Evolutionary conservation across 1,139 yeast species (phyloP).

Genomic region (Yamadazyma trypodendri): DNA sequence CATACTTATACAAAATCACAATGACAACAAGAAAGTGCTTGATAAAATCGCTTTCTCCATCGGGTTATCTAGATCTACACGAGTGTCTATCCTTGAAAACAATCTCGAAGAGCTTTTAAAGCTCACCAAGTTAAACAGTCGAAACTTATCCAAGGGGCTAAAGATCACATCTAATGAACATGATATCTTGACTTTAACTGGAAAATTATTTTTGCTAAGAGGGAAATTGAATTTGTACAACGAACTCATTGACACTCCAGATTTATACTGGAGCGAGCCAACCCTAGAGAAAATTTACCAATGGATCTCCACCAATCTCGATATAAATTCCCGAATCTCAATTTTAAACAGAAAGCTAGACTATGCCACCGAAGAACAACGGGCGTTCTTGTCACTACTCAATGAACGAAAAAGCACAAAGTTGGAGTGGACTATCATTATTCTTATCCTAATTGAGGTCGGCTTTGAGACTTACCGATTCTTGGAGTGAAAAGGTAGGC

Average conservation of each 20-base stretch:
- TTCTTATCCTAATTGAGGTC: constrained; percentile 80
- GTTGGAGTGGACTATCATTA: constrained; percentile 84
- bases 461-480: constrained; percentile 52
- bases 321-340: constrained; percentile 71
- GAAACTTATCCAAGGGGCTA: constrained; percentile 62
- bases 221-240: constrained; percentile 83
- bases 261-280: constrained; percentile 90
- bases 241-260: constrained; percentile 92
- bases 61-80: constrained; percentile 82
- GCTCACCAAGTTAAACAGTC: constrained; percentile 63
- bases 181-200: constrained; percentile 69
- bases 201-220: constrained; percentile 67
- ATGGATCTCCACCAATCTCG: constrained; percentile 67
- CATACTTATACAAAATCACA: constrained; percentile 56
- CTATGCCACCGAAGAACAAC: constrained; percentile 85
- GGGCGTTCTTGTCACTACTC: constrained; percentile 71
- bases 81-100: constrained; percentile 75
- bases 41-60: constrained; percentile 90
- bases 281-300: constrained; percentile 73
- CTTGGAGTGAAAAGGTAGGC: constrained; percentile 5
- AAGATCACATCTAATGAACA: constrained; percentile 56
- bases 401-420: constrained; percentile 76
- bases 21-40: constrained; percentile 47
- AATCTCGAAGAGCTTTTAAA: constrained; percentile 66
- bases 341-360: constrained; percentile 82